These are phyloP conservation scores for Trichoderma sp. DNA, from an alignment of 2,329 filamentous ascomycete genomes.

Conservation along the genomic window DNA sequence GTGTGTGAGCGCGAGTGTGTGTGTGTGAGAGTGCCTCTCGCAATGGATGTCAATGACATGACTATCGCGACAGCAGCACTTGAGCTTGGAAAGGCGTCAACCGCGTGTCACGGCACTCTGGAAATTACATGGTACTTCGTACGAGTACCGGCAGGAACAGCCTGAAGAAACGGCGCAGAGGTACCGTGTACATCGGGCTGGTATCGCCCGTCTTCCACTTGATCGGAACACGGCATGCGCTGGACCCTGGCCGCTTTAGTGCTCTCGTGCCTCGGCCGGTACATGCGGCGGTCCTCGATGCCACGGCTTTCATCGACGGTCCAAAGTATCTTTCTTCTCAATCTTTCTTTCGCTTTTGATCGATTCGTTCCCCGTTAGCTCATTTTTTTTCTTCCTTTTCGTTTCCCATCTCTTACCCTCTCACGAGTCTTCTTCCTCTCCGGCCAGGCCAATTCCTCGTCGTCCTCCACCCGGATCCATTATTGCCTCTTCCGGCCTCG, in stretches of 20 bases:
- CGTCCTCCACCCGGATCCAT: not conserved
- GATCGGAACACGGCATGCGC: conserved; percentile 30
- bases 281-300: conserved; percentile 22
- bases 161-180: too few relatives aligned
- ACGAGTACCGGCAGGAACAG: not conserved
- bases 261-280: conserved; percentile 20
- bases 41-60: not conserved
- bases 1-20: not conserved
- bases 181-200: too few relatives aligned
- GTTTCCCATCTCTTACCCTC: not conserved
- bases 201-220: not conserved
- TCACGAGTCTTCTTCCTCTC: not conserved
- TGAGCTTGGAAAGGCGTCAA: too few relatives aligned
- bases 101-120: not conserved
- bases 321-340: not conserved
- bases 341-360: not conserved
- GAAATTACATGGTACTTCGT: conserved; percentile 5
- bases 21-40: too few relatives aligned
- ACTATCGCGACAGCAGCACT: not conserved
- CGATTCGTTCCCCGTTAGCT: too few relatives aligned
- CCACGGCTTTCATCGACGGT: conserved; percentile 20
- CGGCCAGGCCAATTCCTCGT: not conserved
- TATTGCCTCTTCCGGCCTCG: conserved; percentile 17
- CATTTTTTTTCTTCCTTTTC: not conserved
- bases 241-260: conserved; percentile 24